Percentiles rank a stretch among this genome's conserved stretches.
phyloP scores from a whole-genome alignment of 2,329 filamentous ascomycete species.

The Diaporthe nobilis region DNA sequence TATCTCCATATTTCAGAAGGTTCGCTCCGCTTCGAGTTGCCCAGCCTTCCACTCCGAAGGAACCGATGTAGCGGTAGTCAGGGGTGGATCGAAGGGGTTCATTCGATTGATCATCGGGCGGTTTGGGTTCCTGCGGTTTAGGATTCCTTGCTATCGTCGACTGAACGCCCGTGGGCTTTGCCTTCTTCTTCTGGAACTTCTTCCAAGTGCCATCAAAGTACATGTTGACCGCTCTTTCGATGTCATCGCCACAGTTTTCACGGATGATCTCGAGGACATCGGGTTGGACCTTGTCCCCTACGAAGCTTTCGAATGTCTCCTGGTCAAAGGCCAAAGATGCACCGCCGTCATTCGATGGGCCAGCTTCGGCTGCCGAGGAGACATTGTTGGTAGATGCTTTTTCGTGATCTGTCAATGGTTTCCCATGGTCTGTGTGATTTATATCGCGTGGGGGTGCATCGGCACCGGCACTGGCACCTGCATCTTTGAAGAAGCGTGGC shows the following conservation, averaged over 20 bases:
- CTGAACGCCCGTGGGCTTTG: conserved; percentile 19
- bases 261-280: conserved; percentile 65
- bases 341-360: conserved; percentile 45
- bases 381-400: conserved; percentile 44
- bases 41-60: conserved; percentile 94
- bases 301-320: conserved; percentile 70
- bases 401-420: not conserved
- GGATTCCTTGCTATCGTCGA: conserved; percentile 36
- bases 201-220: conserved; percentile 80
- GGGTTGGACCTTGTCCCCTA: conserved; percentile 68
- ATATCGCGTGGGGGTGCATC: not conserved
- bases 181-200: conserved; percentile 57
- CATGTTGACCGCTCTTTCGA: conserved; percentile 77
- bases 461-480: conserved; percentile 46
- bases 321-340: conserved; percentile 65
- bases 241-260: conserved; percentile 68
- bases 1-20: conserved; percentile 84
- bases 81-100: conserved; percentile 51
- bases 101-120: not conserved
- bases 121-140: conserved; percentile 32
- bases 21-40: conserved; percentile 85
- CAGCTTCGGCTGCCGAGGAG: conserved; percentile 27
- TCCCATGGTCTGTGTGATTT: no score
- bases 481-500: conserved; percentile 46
- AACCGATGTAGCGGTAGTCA: conserved; percentile 81